A percentile compares a stretch with the other conserved stretches of the same genome.
phyloP scores from a whole-genome alignment of 2,329 filamentous ascomycete species.

The Aschersonia sp. region DNA sequence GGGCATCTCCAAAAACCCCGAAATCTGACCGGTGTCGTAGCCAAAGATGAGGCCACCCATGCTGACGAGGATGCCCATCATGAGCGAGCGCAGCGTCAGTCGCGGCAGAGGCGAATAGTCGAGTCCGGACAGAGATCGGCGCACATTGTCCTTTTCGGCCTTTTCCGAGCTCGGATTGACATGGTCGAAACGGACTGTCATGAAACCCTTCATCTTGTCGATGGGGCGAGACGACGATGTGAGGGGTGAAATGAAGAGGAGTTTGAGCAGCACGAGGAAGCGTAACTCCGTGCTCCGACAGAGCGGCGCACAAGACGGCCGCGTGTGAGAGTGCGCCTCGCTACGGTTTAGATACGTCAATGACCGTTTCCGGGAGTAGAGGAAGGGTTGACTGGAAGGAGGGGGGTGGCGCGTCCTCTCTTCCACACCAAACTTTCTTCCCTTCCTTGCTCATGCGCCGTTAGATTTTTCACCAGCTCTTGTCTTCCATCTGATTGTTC shows the following conservation, averaged over 20 bases:
- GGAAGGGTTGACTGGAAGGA: not conserved
- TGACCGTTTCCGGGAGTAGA: not conserved
- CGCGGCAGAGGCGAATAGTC: constrained; percentile 30
- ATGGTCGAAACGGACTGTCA: constrained; percentile 25
- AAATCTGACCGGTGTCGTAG: constrained; percentile 39
- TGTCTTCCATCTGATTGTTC: no score
- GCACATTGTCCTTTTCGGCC: constrained; percentile 11
- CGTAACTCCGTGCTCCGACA: no score
- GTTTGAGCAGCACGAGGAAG: not conserved
- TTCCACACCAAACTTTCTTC: not conserved
- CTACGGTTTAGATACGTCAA: not conserved
- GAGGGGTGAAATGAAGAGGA: not conserved
- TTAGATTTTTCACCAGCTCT: no score
- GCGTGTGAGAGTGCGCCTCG: no score
- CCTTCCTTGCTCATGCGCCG: no score
- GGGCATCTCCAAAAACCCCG: constrained; percentile 42
- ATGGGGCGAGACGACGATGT: not conserved
- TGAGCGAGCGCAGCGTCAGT: constrained; percentile 20
- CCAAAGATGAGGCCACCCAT: constrained; percentile 32
- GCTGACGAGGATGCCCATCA: constrained; percentile 25
- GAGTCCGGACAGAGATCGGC: constrained; percentile 20
- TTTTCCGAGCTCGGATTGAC: constrained; percentile 26
- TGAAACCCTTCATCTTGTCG: constrained; percentile 8
- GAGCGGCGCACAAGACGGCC: no score
- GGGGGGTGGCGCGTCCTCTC: not conserved